Evolutionary conservation across 1,139 yeast species (phyloP), one percentile per base, ranked within the genome.

Genomic region (Blastobotrys ciferrii): DNA sequence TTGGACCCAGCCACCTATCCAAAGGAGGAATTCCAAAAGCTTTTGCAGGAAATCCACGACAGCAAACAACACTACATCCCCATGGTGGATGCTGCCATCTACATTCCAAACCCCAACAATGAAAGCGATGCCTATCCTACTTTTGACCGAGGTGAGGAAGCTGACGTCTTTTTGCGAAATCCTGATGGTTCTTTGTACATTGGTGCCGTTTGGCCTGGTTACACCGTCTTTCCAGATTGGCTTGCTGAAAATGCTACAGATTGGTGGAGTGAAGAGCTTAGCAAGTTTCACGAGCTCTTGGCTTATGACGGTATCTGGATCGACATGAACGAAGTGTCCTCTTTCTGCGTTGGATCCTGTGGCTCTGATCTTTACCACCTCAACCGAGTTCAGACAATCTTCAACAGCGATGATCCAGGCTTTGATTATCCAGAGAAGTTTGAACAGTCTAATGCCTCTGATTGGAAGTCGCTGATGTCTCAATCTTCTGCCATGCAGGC

Each of bases 251-350:
- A 58, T 38, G 57, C 66, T 17, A 62, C 58, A 32, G 55, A 53
- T 11, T 67, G 60, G 56, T 68, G 70, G 69, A 51, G 56, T 9
- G 53, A 59, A 14, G 54, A 58, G 45, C 53, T 68, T 45, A 46
- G 56, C 41, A 52, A 54, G 17, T 65, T 65, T 62, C 58, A 61
- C 48, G 52, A 62, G 19, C 49, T 53, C 14, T 46, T 66, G 19
- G 58, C 62, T 17, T 67, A 58, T 47, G 70, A 66, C 51, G 72
- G 72, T 23, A 57, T 69, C 32, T 69, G 73, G 73, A 51, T 63
- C 17, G 73, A 69, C 51, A 69, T 68, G 72, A 68, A 68, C 50
- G 72, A 68, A 51, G 69, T 61, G 1, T 59, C 68, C 7, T 60
- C 68, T 4, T 69, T 67, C 60, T 67, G 72, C 57, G 23, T 50